Base-by-base conservation (phyloP, 768 basidiomycete species). In the Psilocybe cubensis region DNA sequence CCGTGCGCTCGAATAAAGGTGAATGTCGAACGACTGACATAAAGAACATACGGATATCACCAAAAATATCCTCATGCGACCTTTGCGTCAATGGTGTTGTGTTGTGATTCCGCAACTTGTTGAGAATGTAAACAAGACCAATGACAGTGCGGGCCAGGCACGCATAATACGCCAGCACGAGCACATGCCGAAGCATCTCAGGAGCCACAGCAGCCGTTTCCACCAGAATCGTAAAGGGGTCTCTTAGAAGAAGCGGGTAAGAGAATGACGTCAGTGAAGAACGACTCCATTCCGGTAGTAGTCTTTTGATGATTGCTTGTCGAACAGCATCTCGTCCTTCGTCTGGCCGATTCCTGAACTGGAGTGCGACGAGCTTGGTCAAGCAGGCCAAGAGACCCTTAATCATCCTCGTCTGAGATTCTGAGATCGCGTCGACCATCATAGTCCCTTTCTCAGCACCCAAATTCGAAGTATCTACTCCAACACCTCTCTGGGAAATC, bases 141-240 rank as follows among this genome's bases (percentile, higher is more conserved):
- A 98, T 84, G 63, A 92, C 90, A 3, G 87, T 87, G 3, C 95
- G 88, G 1, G 92, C 90, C 46, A 99, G 79, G 62, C 89, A 89
- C 4, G 93, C 92, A 67, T 97, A 98, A 72, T 96, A 98, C 1
- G 89, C 83, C 63, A 98, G 80, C 35, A 92, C 79, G n/a, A 94
- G 81, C 43, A 96, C 89, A 63, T 97, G 91, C 28, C 89, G 85
- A 24, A 99, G 82, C 68, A 94, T 89, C 59, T 95, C 92, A 0
- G 94, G 96, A 0, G 90, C 87, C 43, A 97, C 87, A 2, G 92
- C 90, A 0, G 96, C 95, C 0, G 90, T 86, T 74, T 99, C 96
- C 23, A 96, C 81, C 20, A 99, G 81, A 35, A 96, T 82, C 2
- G 91, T 89, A 64, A 98, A 88, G 0, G 97, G 96, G 69, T 97